Conservation (phyloP, 495 filamentous ascomycete species). For the Aspergillus panamensis region DNA sequence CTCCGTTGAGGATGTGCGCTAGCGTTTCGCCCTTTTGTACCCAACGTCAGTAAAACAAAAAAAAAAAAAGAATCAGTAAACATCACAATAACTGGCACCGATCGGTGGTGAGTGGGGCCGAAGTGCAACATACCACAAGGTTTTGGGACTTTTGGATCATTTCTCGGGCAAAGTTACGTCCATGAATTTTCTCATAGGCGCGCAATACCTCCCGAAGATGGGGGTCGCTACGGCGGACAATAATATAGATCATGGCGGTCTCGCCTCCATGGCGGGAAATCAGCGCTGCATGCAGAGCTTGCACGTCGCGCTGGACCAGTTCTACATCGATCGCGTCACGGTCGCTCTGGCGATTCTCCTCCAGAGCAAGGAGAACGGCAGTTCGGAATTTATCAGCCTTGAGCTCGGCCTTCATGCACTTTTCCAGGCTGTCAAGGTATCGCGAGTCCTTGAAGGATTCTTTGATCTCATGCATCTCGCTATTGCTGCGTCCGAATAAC, state of each 20-base stretch:
- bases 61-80: neutral
- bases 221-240: conserved; percentile 71
- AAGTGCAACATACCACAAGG: conserved; percentile 67
- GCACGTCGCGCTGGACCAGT: conserved; percentile 66
- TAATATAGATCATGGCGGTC: conserved; percentile 82
- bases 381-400: conserved; percentile 92
- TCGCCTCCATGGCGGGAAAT: conserved; percentile 77
- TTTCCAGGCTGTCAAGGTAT: conserved; percentile 74
- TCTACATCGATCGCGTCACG: conserved; percentile 52
- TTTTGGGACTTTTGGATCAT: conserved; percentile 87
- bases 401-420: conserved; percentile 87
- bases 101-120: neutral
- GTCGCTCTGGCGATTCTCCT: conserved; percentile 80
- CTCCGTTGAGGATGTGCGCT: conserved; percentile 93
- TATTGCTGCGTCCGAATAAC: conserved; percentile 82
- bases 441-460: conserved; percentile 89
- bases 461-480: conserved; percentile 87
- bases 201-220: conserved; percentile 78
- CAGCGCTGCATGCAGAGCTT: conserved; percentile 65
- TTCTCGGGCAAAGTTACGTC: conserved; percentile 78
- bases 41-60: conserved; percentile 5
- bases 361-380: conserved; percentile 80
- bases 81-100: neutral
- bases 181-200: conserved; percentile 64
- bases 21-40: conserved; percentile 77